phyloP scores from a whole-genome alignment of 495 filamentous ascomycete species.

The Cairneyella variabilis region DNA sequence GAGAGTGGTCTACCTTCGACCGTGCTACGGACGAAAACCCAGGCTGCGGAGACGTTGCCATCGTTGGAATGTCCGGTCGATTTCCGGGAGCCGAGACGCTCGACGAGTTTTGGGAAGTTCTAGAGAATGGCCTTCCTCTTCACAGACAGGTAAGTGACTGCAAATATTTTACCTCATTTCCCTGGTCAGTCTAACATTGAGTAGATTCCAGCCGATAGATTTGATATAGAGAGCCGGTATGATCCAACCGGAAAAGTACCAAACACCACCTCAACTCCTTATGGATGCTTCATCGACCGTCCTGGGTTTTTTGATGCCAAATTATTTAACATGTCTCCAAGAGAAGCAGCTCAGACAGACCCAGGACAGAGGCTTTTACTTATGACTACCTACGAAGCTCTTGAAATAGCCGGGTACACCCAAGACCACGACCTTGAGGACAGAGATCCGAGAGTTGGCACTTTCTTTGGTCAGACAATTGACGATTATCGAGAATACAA shows the following conservation, averaged over 20 bases:
- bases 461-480: constrained; percentile 40
- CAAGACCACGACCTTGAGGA: constrained; percentile 72
- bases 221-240: constrained; percentile 38
- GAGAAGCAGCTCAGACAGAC: constrained; percentile 83
- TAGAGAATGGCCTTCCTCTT: constrained; percentile 61
- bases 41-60: constrained; percentile 48
- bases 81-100: constrained; percentile 64
- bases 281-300: constrained; percentile 44
- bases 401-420: constrained; percentile 86
- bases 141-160: constrained; percentile 38
- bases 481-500: constrained; percentile 63
- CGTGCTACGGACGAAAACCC: no score
- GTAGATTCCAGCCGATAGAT: constrained; percentile 66
- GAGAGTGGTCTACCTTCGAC: not conserved
- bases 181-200: not conserved
- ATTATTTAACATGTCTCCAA: constrained; percentile 97
- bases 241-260: not conserved
- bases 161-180: no score
- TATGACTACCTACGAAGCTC: constrained; percentile 80
- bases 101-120: constrained; percentile 67
- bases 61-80: constrained; percentile 74
- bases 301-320: constrained; percentile 64
- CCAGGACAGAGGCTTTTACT: constrained; percentile 84
- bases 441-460: constrained; percentile 34
- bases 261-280: constrained; percentile 26